Evolutionary conservation across 2,329 filamentous ascomycete genomes (phyloP).

Genomic region (Cladosporium velox): DNA sequence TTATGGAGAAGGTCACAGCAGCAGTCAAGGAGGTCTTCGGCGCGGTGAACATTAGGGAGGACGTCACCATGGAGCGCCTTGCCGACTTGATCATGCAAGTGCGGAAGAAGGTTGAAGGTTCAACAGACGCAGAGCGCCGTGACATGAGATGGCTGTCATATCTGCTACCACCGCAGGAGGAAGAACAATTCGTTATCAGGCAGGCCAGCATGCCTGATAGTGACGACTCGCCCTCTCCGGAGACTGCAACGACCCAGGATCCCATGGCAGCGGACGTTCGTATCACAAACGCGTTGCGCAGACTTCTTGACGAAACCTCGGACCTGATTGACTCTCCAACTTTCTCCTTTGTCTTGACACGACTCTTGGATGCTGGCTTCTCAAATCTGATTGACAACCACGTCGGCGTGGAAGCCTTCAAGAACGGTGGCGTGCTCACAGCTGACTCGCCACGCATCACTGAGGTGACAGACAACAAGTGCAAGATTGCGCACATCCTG

Average conservation of each 20-base stretch:
- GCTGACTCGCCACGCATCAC: slow-evolving; percentile 57
- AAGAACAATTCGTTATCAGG: slow-evolving; percentile 80
- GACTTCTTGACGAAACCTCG: slow-evolving; percentile 90
- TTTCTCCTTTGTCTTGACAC: slow-evolving; percentile 82
- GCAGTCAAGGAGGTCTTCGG: slow-evolving; percentile 90
- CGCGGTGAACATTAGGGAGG: slow-evolving; percentile 82
- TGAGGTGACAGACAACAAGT: slow-evolving; percentile 46
- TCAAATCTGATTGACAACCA: slow-evolving; percentile 80
- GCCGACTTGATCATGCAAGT: slow-evolving; percentile 80
- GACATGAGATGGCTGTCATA: slow-evolving; percentile 76
- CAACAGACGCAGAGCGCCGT: slow-evolving; percentile 63
- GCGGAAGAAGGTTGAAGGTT: slow-evolving; percentile 79
- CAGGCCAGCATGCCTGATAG: slow-evolving; percentile 73
- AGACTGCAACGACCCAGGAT: slow-evolving; percentile 21
- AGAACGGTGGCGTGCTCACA: slow-evolving; percentile 45
- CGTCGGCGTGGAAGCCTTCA: slow-evolving; percentile 76
- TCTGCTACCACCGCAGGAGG: slow-evolving; percentile 74
- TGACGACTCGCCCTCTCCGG: slow-evolving; percentile 33
- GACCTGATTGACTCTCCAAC: slow-evolving; percentile 93
- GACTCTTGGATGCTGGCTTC: slow-evolving; percentile 85
- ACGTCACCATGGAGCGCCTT: slow-evolving; percentile 78
- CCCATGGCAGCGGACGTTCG: slow-evolving; percentile 28
- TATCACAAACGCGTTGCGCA: slow-evolving; percentile 64
- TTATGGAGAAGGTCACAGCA: slow-evolving; percentile 78
- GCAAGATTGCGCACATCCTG: slow-evolving; percentile 84